Base-by-base conservation (phyloP, 208 protist species). In the Spongospora subterranea region DNA sequence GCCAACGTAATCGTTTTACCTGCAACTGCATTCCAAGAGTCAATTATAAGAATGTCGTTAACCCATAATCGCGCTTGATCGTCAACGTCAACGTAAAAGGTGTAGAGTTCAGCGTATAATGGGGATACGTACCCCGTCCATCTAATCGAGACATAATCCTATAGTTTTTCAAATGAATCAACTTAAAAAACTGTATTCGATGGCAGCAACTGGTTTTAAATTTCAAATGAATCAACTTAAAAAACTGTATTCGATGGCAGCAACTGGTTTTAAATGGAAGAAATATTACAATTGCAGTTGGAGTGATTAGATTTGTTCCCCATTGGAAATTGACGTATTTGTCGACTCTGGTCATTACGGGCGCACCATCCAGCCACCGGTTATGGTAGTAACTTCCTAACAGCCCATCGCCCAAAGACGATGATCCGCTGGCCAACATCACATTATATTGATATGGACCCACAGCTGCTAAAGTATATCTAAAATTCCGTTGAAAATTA, bases 21-120 rank as follows among this genome's bases (percentile, higher is more conserved):
- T 13, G 64, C 0, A 29, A 77, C n/a, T 0, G 32, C 43, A 0
- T 45, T 46, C 92, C 92, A 93, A 32, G 88, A 39, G 82, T 93
- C 92, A 45, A 93, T 93, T n/a, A 93, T 45, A 13, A 92, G 90
- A 39, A 45, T 93, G 82, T 92, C 76, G 90, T 92, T 50, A 45
- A 93, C 71, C 89, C 90, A 92, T 0, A 93, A 77, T 20, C 88
- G 90, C 20, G 77, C 89, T 11, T 89, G 65, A 45, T 92, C 91
- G 90, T 91, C 29, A 53, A 45, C 71, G 88, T 6, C 29, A n/a
- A 71, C 6, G 45, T 54, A 89, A 35, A 89, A 89, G 13, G 45
- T 66, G 35, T 89, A 89, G 6, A 35, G 71, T 43, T 89, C 13
- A 32, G 88, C 88, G 35, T 89, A 89, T 20, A 77, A 32, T 17